Evolutionary conservation across 75 land plant species (phyloP), one percentile per base, ranked within the genome.

Genomic region (Pinus taeda): DNA sequence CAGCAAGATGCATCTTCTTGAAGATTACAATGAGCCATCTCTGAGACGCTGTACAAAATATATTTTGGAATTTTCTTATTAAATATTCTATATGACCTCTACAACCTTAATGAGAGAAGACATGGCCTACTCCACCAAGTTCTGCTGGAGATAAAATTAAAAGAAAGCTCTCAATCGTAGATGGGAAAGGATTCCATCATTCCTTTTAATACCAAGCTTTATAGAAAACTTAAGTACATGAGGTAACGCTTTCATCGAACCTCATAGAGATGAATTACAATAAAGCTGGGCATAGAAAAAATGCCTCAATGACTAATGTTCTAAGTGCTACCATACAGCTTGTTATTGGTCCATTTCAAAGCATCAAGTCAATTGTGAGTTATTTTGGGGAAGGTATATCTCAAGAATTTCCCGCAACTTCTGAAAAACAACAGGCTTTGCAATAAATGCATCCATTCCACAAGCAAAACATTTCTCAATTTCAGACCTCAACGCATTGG

Each of bases 371-470:
- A 18, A 59, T 59, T 59, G 18, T 59, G 60, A 18, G 18, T 59
- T n/a, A 0, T 59, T 17, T 59, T 59, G 71, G 21, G 83, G 83
- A n/a, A 81, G 56, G 61, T 81, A 81, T 65, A 59, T 81, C 17
- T 58, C 37, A 9, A 81, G 39, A 12, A 58, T 77, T 65, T 81
- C 79, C 57, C 62, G 62, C 20, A 81, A 73, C 42, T 81, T 81
- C 80, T 81, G 79, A 59, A 81, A 81, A 29, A 77, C 77, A 60
- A 81, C 83, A 22, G 83, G 83, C 79, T 81, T 81, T 56, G 83
- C 57, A 20, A 81, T 76, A 42, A 81, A 76, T 2, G 79, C 79
- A 70, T 81, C 83, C 80, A 81, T 77, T n/a, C 83, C 83, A 39
- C 77, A 73, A 36, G 79, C 79, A 45, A 53, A 81, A 73, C 80